Base-by-base conservation (phyloP, 2,329 filamentous ascomycete species). In the Nannizziopsis arthrosporioides region DNA sequence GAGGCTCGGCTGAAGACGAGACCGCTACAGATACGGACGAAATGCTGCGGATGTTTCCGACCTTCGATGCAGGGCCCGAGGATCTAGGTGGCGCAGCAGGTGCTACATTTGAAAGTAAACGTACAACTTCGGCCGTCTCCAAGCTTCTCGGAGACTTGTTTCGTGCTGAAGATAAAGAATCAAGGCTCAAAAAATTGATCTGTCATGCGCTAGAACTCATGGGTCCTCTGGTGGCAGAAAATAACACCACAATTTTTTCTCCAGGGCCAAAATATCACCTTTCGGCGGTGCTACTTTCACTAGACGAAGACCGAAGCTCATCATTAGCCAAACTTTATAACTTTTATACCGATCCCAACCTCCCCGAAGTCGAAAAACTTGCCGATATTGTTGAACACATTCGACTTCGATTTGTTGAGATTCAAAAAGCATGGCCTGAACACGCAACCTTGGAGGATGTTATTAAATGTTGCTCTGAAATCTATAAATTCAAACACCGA, bases 291-390 rank as follows among this genome's bases (percentile, higher is more conserved):
- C 66, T 89, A 18, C 66, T 90, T 14, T 68, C 77, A 0, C 64
- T 94, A 1, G 73, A 82, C 49, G 76, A 83, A 52, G 41, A 45
- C 22, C 38, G 61, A 2, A 56, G 54, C 1, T 55, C 65, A 5
- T 66, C 67, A 3, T 59, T 68, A 2, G 56, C 66, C 0, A 65
- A 64, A 30, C 63, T 70, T 18, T 93, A 90, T 70, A 94, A 94
- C 66, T 95, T 98, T 63, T 98, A 98, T 64, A 81, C 77, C 0
- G 82, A 94, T 58, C 64, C 82, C 2, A 93, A 96, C 57, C 68
- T 90, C 10, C 63, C 70, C 1, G 86, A 96, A 67, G 80, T 81
- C 8, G 81, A 83, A 51, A 84, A 80, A 52, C 73, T 95, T 3
- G 79, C 92, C 19, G 67, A 64, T 0, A 68, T 95, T 7, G 72